Evolutionary conservation across 2,329 filamentous ascomycete genomes (phyloP), one percentile per base, ranked within the genome.

Genomic region (Paraphaeosphaeria minitans): DNA sequence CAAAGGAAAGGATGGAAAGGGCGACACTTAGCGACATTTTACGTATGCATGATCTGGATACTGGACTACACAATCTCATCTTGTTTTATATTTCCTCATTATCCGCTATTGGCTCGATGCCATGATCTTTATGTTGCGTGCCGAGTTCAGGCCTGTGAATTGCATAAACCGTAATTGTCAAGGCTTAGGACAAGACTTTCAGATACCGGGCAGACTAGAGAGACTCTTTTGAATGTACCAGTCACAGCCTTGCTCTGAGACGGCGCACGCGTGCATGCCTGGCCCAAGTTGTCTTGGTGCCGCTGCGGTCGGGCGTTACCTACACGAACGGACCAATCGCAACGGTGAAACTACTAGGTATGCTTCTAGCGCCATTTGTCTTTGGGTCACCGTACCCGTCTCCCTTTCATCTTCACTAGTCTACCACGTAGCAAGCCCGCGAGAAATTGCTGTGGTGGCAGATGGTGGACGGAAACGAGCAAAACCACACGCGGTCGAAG

Each of bases 271-370:
- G 4, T 31, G 29, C 29, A 31, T 31, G 4, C 9, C 29, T 31
- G 4, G 12, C 29, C 22, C 21, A 24, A 39, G 9, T 8, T 21
- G 13, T 21, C 33, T 37, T 37, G 33, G 13, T 7, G 21, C 21
- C 14, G 12, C 13, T 22, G 5, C 8, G 22, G 24, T 60, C 55
- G 51, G 51, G 29, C 22, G 16, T 31, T 60, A 57, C 46, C 22
- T 60, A 57, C 46, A 60, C 58, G 58, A 60, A 45, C 37, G 9
- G 51, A 22, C 58, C 58, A 60, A 60, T 60, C 33, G 54, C 10
- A 49, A 14, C 43, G 33, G 19, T 12, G 9, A 12, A n/a, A 19
- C 16, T n/a, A 39, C 21, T 9, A n/a, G n/a, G n/a, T n/a, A 29
- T 37, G 22, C 21, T 14, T 24, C 14, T 48, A 43, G 24, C 46